phyloP scores from a whole-genome alignment of 2,329 filamentous ascomycete species.

The Rhytidhysteron rufulum region DNA sequence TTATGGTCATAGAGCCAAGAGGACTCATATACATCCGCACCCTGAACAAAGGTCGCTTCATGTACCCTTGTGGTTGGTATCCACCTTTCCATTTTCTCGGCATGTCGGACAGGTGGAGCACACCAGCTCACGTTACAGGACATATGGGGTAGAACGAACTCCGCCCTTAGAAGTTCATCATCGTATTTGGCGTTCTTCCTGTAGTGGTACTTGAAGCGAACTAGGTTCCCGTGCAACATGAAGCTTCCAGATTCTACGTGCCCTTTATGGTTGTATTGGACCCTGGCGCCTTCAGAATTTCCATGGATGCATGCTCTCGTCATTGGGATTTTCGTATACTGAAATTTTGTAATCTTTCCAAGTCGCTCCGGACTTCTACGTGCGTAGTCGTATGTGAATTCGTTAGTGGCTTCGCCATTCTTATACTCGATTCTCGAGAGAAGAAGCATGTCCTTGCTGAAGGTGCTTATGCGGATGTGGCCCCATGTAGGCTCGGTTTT shows the following conservation, averaged over 20 bases:
- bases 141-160: constrained; percentile 52
- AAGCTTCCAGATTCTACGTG: constrained; percentile 53
- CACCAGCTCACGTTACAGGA: constrained; percentile 54
- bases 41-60: constrained; percentile 53
- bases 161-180: constrained; percentile 54
- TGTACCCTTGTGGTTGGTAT: constrained; percentile 54
- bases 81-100: constrained; percentile 52
- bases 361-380: constrained; percentile 23
- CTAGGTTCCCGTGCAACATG: constrained; percentile 49
- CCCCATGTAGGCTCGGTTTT: constrained; percentile 44
- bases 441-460: constrained; percentile 46
- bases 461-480: constrained; percentile 46
- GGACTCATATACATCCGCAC: constrained; percentile 50
- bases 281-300: constrained; percentile 42
- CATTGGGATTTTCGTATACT: constrained; percentile 34
- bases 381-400: constrained; percentile 49
- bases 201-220: constrained; percentile 54
- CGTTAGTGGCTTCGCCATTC: constrained; percentile 42
- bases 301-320: constrained; percentile 46
- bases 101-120: constrained; percentile 47
- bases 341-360: constrained; percentile 36
- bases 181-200: constrained; percentile 52
- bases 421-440: constrained; percentile 42
- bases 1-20: constrained; percentile 41
- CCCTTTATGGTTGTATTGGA: constrained; percentile 52